phyloP scores from a whole-genome alignment of 176 grass and related monocot species.

The Pontederia paniculata region DNA sequence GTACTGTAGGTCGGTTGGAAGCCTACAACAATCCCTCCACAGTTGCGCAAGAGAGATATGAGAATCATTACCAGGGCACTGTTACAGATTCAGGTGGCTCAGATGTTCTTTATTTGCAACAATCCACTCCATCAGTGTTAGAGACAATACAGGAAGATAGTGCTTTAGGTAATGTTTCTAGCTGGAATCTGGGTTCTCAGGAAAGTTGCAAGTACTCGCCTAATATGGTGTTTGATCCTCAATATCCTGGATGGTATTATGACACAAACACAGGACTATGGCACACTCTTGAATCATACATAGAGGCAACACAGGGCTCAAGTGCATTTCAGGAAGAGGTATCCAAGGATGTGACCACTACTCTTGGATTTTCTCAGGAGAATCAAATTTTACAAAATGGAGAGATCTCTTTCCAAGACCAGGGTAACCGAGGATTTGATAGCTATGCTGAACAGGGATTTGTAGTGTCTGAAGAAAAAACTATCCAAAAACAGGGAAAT shows the following conservation, averaged over 20 bases:
- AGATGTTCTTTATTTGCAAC: constrained; percentile 37
- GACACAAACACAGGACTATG: constrained; percentile 78
- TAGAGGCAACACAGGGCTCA: constrained; percentile 20
- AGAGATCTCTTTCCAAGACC: constrained; percentile 9
- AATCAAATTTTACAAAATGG: not conserved
- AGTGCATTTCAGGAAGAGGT: constrained; percentile 28
- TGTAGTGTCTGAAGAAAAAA: not conserved
- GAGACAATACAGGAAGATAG: constrained; percentile 62
- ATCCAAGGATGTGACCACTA: not conserved
- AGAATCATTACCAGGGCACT: constrained; percentile 18
- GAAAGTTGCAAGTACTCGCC: constrained; percentile 36
- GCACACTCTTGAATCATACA: constrained; percentile 57
- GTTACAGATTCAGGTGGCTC: not conserved
- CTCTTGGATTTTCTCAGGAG: not conserved
- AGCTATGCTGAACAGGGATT: too few species aligned
- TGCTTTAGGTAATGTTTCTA: constrained; percentile 7
- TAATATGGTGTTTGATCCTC: constrained; percentile 81
- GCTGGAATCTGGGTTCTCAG: constrained; percentile 25
- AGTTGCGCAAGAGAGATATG: constrained; percentile 27
- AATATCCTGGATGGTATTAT: constrained; percentile 90
- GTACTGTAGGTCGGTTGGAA: constrained; percentile 25
- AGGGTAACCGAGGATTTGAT: constrained; percentile 26
- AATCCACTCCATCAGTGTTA: constrained; percentile 33
- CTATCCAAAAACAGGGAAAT: constrained; percentile 14
- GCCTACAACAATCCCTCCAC: not conserved